Conservation (phyloP, 192 early-diverging fungal genomes). For the Globomyces pollinis-pini region DNA sequence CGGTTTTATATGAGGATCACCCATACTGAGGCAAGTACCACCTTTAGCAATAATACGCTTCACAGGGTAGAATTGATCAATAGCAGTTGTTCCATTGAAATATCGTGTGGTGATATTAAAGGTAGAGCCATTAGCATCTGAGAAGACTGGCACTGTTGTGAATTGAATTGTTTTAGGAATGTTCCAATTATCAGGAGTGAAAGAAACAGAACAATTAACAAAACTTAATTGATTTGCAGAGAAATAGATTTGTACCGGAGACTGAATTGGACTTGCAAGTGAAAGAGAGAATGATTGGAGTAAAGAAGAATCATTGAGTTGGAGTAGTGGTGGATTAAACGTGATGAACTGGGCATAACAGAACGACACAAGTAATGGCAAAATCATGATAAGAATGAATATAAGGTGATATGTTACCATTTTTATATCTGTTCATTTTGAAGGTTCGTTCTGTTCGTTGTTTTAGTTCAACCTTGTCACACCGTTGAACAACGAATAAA, state of each 20-base stretch:
- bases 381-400: too few relatives aligned
- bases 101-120: background rate
- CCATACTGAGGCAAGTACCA: background rate
- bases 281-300: background rate
- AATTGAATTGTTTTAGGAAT: background rate
- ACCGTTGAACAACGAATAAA: too few relatives aligned
- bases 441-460: too few relatives aligned
- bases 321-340: too few relatives aligned
- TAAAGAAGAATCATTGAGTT: too few relatives aligned
- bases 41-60: background rate
- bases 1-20: constrained; percentile 10
- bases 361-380: too few relatives aligned
- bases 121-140: background rate
- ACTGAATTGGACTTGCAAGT: background rate
- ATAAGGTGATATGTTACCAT: too few relatives aligned
- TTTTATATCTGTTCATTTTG: too few relatives aligned
- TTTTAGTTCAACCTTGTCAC: too few relatives aligned
- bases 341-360: too few relatives aligned
- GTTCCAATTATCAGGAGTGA: background rate
- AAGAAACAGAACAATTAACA: background rate
- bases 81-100: background rate
- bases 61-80: background rate
- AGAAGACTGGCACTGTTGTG: background rate
- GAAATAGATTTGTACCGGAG: background rate
- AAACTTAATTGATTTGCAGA: background rate